These are phyloP conservation scores for Dictyostelium gargantuum DNA, from an alignment of 208 protist genomes.

Conservation along the genomic window DNA sequence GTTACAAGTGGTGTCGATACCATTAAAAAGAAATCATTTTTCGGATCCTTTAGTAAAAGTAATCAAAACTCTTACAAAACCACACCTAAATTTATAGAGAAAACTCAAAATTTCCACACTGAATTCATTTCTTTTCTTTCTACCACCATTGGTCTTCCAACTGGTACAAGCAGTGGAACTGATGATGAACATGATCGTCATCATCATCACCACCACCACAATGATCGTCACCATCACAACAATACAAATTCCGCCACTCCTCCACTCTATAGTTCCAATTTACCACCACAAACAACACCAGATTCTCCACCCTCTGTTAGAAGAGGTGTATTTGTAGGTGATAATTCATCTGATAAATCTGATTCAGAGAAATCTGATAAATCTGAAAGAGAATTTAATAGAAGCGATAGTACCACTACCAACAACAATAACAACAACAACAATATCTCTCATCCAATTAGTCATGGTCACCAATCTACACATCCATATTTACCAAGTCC, in stretches of 20 bases:
- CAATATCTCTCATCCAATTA: neutral
- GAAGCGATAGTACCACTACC: neutral
- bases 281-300: neutral
- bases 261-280: neutral
- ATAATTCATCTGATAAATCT: neutral
- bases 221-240: neutral
- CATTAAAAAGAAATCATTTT: constrained; percentile 61
- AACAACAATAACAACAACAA: neutral
- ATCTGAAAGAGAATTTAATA: neutral
- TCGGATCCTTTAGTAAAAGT: constrained; percentile 50
- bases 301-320: constrained; percentile 29
- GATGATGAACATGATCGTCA: neutral
- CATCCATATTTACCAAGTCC: constrained; percentile 13
- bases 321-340: neutral
- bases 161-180: neutral
- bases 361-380: neutral
- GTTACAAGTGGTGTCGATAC: neutral
- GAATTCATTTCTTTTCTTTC: constrained; percentile 5
- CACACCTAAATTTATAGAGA: constrained; percentile 38
- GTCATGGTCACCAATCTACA: constrained; percentile 3
- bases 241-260: neutral
- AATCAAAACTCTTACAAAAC: constrained; percentile 34
- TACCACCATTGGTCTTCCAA: constrained; percentile 7
- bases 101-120: constrained; percentile 29
- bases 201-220: too few species aligned